Evolutionary conservation across 2,329 filamentous ascomycete genomes (phyloP).

Genomic region (Colletotrichum tropicale): DNA sequence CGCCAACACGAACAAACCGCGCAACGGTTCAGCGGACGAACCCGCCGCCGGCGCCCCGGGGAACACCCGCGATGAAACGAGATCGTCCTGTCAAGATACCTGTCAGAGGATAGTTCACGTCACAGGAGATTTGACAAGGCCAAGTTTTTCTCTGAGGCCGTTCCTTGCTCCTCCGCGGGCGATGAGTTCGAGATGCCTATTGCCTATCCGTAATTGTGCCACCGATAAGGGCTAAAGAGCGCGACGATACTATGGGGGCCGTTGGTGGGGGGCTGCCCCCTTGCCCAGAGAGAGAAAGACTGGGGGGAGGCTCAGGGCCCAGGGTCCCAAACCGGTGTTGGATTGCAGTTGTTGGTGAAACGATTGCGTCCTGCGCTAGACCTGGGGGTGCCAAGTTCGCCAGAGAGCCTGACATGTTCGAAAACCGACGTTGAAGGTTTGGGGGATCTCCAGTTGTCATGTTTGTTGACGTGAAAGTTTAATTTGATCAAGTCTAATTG

Average conservation of each 20-base stretch:
- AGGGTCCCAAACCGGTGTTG: not conserved
- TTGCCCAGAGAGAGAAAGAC: not conserved
- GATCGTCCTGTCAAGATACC: conserved; percentile 4
- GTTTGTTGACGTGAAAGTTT: not conserved
- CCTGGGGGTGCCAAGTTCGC: not conserved
- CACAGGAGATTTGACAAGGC: not conserved
- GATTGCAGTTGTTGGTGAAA: not conserved
- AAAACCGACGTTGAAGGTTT: not conserved
- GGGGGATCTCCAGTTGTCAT: not conserved
- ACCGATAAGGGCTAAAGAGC: not conserved
- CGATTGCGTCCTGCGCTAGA: not conserved
- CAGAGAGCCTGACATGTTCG: not conserved
- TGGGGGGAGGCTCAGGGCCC: not conserved
- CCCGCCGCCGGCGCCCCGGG: not conserved
- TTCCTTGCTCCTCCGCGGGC: not conserved
- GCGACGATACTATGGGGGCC: not conserved
- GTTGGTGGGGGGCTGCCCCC: not conserved
- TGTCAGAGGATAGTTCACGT: not conserved
- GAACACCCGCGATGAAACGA: not conserved
- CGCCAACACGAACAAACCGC: not conserved
- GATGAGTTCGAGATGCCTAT: not conserved
- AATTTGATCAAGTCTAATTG: not conserved
- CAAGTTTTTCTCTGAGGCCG: not conserved
- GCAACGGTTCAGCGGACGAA: not conserved
- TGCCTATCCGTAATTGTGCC: not conserved